Percentiles rank a stretch among this genome's conserved stretches.
Conservation (phyloP, 2,329 filamentous ascomycete genomes). For the Ophiognomonia clavigignenti-juglandacearum region DNA sequence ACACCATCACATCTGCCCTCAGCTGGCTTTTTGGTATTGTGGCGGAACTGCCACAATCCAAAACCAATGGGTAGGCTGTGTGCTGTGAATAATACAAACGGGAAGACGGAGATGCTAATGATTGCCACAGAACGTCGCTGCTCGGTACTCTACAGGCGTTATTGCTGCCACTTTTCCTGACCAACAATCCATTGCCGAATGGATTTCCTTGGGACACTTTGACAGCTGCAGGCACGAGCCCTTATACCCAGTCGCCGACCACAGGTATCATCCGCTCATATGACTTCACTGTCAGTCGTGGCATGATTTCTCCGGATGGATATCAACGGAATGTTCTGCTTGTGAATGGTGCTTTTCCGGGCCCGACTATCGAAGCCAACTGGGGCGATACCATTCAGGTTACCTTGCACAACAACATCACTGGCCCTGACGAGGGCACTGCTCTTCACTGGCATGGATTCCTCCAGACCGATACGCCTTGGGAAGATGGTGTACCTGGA, state of each 20-base stretch:
- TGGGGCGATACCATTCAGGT: conserved; percentile 61
- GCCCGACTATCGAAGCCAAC: conserved; percentile 59
- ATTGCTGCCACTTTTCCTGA: conserved; percentile 37
- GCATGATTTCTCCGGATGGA: conserved; percentile 50
- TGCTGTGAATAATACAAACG: background rate
- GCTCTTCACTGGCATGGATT: conserved; percentile 52
- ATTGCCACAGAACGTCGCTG: conserved; percentile 30
- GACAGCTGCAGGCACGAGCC: conserved; percentile 40
- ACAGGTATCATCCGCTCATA: conserved; percentile 53
- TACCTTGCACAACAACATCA: conserved; percentile 66
- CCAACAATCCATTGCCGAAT: conserved; percentile 43
- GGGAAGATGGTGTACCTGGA: conserved; percentile 49
- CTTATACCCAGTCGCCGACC: conserved; percentile 41
- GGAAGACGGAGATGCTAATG: too few relatives aligned
- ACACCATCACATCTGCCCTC: conserved; percentile 6
- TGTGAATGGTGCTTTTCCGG: conserved; percentile 62
- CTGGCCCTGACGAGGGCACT: conserved; percentile 39
- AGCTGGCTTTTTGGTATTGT: conserved; percentile 20
- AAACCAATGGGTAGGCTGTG: conserved; percentile 34
- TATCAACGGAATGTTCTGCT: conserved; percentile 50
- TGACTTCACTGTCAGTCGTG: conserved; percentile 48
- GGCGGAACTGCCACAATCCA: conserved; percentile 25
- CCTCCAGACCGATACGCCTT: conserved; percentile 41
- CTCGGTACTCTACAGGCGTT: conserved; percentile 35
- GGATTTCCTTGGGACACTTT: conserved; percentile 48